phyloP scores from a whole-genome alignment of 352 stramenopile species.

The Phytophthora brassicae region DNA sequence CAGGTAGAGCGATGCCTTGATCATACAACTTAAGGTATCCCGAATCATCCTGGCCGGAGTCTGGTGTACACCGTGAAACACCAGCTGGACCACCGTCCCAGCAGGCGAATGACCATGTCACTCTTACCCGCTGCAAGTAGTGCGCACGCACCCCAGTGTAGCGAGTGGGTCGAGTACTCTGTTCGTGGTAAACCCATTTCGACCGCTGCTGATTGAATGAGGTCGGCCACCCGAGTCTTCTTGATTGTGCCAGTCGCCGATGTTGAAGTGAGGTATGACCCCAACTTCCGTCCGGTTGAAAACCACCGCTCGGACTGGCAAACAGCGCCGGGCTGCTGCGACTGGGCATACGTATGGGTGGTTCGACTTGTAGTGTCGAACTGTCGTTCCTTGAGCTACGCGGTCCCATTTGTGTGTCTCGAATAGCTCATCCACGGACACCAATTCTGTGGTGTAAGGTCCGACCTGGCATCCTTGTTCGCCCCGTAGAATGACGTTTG shows the following conservation, averaged over 20 bases:
- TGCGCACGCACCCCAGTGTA: conserved; percentile 26
- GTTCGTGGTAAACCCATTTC: conserved; percentile 7
- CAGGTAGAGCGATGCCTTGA: conserved; percentile 5
- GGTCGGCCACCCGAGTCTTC: conserved; percentile 9
- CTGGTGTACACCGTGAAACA: conserved; percentile 29
- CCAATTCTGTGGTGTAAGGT: not conserved
- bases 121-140: conserved; percentile 25
- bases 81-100: conserved; percentile 31
- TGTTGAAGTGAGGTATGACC: conserved; percentile 19
- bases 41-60: conserved; percentile 20
- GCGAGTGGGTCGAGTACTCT: conserved; percentile 28
- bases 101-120: conserved; percentile 25
- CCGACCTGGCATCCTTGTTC: not conserved
- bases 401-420: conserved; percentile 16
- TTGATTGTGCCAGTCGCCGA: conserved; percentile 14
- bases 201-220: conserved; percentile 23
- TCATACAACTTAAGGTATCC: conserved; percentile 21
- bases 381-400: not conserved
- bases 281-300: not conserved
- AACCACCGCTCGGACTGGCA: conserved; percentile 10
- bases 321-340: conserved; percentile 12
- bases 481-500: conserved; percentile 3
- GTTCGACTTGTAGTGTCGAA: conserved; percentile 20
- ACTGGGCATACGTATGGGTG: conserved; percentile 24
- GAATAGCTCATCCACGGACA: conserved; percentile 1